Evolutionary conservation across 2,329 filamentous ascomycete genomes (phyloP).

Genomic region (Fusarium sp.): DNA sequence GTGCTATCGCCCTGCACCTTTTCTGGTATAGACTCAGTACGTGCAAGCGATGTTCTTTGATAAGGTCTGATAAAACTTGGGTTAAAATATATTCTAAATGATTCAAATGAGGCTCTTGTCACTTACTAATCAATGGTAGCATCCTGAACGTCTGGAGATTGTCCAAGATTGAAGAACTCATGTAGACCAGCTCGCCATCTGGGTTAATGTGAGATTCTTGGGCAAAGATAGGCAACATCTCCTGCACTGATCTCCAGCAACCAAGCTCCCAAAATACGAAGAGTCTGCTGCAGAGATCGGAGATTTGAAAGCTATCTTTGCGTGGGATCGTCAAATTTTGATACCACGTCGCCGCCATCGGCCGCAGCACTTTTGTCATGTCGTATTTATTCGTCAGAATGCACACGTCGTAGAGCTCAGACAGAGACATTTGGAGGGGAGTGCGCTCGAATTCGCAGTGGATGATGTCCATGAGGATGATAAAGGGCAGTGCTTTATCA

Average conservation of each 20-base stretch:
- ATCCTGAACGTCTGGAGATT: background rate
- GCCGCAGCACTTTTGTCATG: background rate
- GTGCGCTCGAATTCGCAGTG: background rate
- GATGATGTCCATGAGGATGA: background rate
- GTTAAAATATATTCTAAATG: background rate
- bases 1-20: background rate
- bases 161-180: background rate
- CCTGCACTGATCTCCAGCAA: background rate
- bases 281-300: background rate
- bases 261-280: slow-evolving; percentile 17
- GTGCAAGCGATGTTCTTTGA: background rate
- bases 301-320: background rate
- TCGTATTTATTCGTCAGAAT: slow-evolving; percentile 13
- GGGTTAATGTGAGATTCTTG: background rate
- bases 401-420: background rate
- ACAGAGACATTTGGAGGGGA: background rate
- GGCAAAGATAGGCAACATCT: background rate
- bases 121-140: slow-evolving; percentile 2
- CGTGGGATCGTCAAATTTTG: background rate
- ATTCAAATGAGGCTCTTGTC: background rate
- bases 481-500: background rate
- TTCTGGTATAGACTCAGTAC: background rate
- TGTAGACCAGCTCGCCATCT: background rate
- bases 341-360: background rate
- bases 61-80: background rate